Percentiles rank a stretch among this genome's conserved stretches.
phyloP scores from a whole-genome alignment of 1,284 basidiomycete genomes.

The Lentinula novae-zelandiae region DNA sequence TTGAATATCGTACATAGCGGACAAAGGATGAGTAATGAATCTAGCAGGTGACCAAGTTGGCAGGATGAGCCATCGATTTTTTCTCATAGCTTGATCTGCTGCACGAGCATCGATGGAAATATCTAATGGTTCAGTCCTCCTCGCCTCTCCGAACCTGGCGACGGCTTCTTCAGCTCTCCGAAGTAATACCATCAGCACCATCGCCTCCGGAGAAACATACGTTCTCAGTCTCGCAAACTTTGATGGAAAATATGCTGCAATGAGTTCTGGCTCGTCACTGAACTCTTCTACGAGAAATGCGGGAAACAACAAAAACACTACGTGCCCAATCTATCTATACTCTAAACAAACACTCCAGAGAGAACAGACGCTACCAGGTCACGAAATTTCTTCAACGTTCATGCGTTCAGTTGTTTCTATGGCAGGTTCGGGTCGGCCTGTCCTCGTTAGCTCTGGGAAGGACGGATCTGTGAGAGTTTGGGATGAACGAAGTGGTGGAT shows the following conservation, averaged over 20 bases:
- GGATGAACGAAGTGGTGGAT: slow-evolving; percentile 59
- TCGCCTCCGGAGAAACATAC: slow-evolving; percentile 29
- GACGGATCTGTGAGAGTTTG: slow-evolving; percentile 65
- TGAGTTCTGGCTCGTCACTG: slow-evolving; percentile 45
- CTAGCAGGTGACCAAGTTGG: too few relatives aligned
- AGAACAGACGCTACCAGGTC: slow-evolving; percentile 44
- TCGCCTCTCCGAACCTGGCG: slow-evolving; percentile 26
- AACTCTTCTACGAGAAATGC: slow-evolving; percentile 24
- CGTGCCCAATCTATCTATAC: slow-evolving; percentile 51
- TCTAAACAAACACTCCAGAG: slow-evolving; percentile 51
- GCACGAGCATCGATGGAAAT: background rate
- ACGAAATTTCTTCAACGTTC: slow-evolving; percentile 48
- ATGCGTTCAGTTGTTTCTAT: slow-evolving; percentile 36
- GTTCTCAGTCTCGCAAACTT: slow-evolving; percentile 51
- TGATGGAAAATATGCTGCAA: slow-evolving; percentile 48
- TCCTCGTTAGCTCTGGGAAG: slow-evolving; percentile 59
- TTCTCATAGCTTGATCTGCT: background rate
- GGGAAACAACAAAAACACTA: slow-evolving; percentile 21
- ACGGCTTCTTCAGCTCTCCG: slow-evolving; percentile 27
- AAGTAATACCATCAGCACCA: slow-evolving; percentile 18
- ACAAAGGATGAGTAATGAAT: too few relatives aligned
- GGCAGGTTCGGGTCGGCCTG: slow-evolving; percentile 24
- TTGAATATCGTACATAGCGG: too few relatives aligned
- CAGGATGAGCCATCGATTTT: background rate
- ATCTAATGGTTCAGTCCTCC: slow-evolving; percentile 11